Base-by-base conservation (phyloP, 345 rosid species). In the Excoecaria cochinchinensis region DNA sequence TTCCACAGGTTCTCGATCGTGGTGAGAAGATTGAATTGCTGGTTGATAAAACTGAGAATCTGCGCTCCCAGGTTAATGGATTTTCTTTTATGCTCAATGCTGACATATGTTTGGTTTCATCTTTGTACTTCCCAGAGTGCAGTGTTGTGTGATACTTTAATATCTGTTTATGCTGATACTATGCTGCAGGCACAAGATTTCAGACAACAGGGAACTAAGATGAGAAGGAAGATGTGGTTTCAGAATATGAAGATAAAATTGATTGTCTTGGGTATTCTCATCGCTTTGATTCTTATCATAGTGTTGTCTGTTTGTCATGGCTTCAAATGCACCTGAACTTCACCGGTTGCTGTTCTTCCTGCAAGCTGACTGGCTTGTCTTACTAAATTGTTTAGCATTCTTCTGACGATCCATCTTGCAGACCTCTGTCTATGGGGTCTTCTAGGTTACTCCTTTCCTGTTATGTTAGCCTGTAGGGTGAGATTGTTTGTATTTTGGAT, bases 1-100 rank as follows among this genome's bases (percentile, higher is more conserved):
- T 22, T 73, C 58, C 67, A 69, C 84, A 95, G 99, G 99, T 93
- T 84, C 97, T 96, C 69, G 98, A 93, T 77, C 95, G 99, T 62
- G 98, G 99, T 70, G 99, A 96, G 89, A 96, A 96, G 89, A 92
- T 96, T 76, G 99, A 93, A 85, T 88, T 96, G 68, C 84, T 96
- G 82, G 99, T 96, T 75, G 99, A 96, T 79, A 96, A 96, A 85
- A 93, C 99, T 39, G 99, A 96, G 84, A 93, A 92, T 80, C 97
- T 96, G 79, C 97, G 94, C 60, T 92, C 93, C 62, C 99, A 93
- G 97, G 99, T 93, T 66, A 72, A 71, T 66, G 22, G 19, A 65
- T 42, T 19, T 65, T 21, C 38, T n/a, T 48, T 47, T 64, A 38
- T 40, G 4, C 4, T 53, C 17, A 16, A 16, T 21, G 24, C 56